These are phyloP conservation scores for Globisporangium radiosum DNA, from an alignment of 352 stramenopile genomes.

Conservation along the genomic window DNA sequence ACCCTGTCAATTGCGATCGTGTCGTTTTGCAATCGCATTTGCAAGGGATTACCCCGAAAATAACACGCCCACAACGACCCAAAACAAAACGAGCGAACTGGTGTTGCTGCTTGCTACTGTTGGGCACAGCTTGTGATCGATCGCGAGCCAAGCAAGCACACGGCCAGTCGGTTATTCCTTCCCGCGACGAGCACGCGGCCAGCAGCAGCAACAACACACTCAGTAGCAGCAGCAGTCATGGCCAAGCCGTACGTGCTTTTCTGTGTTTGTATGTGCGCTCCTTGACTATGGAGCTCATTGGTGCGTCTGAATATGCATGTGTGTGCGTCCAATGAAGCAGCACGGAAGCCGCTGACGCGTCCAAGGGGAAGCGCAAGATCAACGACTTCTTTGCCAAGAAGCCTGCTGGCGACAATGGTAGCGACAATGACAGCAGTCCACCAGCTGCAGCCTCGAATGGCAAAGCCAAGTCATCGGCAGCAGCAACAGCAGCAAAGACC, in stretches of 20 bases:
- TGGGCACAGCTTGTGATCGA: too few species aligned
- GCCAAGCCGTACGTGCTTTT: slow-evolving; percentile 32
- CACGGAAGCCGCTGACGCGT: slow-evolving; percentile 29
- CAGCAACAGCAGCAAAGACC: slow-evolving; percentile 9
- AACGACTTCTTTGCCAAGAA: slow-evolving; percentile 20
- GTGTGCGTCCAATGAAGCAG: not conserved
- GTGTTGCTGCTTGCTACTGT: too few species aligned
- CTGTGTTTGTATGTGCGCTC: not conserved
- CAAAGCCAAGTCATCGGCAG: slow-evolving; percentile 31
- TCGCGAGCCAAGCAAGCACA: too few species aligned
- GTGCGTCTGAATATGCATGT: not conserved
- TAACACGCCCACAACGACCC: not conserved
- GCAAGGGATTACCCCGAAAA: not conserved
- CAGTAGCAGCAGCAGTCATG: slow-evolving; percentile 1
- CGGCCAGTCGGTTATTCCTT: not conserved
- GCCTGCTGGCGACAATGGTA: not conserved
- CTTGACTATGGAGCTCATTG: not conserved
- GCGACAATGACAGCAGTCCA: not conserved
- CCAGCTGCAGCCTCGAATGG: slow-evolving; percentile 18
- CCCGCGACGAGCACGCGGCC: not conserved
- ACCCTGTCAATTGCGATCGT: not conserved
- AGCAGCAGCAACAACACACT: not conserved
- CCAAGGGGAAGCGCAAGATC: slow-evolving; percentile 37
- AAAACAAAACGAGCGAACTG: too few species aligned
- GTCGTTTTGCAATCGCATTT: not conserved